These are phyloP conservation scores for Calonectria ilicicola DNA, from an alignment of 2,329 filamentous ascomycete genomes.

Conservation along the genomic window DNA sequence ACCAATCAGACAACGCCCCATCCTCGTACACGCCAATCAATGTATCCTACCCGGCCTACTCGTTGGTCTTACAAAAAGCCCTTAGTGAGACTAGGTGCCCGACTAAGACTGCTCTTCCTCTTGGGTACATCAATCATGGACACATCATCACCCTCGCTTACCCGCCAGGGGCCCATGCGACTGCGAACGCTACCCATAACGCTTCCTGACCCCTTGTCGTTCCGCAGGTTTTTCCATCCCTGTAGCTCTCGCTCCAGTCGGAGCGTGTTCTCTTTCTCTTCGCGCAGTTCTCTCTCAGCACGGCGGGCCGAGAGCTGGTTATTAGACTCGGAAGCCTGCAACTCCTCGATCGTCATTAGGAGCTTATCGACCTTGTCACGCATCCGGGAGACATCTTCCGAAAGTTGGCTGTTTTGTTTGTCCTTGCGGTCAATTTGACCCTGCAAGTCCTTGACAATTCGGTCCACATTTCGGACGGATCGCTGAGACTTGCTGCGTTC, in stretches of 20 bases:
- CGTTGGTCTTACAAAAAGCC: slow-evolving; percentile 72
- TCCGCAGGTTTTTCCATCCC: slow-evolving; percentile 81
- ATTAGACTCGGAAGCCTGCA: slow-evolving; percentile 87
- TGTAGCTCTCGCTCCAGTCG: slow-evolving; percentile 91
- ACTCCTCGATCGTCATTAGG: slow-evolving; percentile 90
- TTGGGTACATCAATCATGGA: slow-evolving; percentile 66
- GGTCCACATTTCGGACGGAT: slow-evolving; percentile 91
- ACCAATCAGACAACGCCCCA: slow-evolving; percentile 41
- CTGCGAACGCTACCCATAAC: slow-evolving; percentile 60
- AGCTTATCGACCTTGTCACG: slow-evolving; percentile 93
- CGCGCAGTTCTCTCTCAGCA: slow-evolving; percentile 88
- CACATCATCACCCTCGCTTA: slow-evolving; percentile 54
- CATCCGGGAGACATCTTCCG: slow-evolving; percentile 85
- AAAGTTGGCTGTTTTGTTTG: slow-evolving; percentile 83
- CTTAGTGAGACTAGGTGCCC: slow-evolving; percentile 78
- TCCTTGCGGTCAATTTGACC: slow-evolving; percentile 93
- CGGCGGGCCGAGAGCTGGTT: slow-evolving; percentile 85
- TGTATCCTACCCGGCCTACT: slow-evolving; percentile 28
- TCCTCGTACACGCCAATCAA: slow-evolving; percentile 27
- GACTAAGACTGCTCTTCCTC: slow-evolving; percentile 74
- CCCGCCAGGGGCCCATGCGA: slow-evolving; percentile 49
- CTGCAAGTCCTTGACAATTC: slow-evolving; percentile 92
- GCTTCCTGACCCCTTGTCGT: slow-evolving; percentile 67
- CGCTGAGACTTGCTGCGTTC: slow-evolving; percentile 85
- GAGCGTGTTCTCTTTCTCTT: slow-evolving; percentile 85